Percentiles rank a stretch among this genome's conserved stretches.
Conservation (phyloP, 2,329 filamentous ascomycete species). For the Fusarium sp. region DNA sequence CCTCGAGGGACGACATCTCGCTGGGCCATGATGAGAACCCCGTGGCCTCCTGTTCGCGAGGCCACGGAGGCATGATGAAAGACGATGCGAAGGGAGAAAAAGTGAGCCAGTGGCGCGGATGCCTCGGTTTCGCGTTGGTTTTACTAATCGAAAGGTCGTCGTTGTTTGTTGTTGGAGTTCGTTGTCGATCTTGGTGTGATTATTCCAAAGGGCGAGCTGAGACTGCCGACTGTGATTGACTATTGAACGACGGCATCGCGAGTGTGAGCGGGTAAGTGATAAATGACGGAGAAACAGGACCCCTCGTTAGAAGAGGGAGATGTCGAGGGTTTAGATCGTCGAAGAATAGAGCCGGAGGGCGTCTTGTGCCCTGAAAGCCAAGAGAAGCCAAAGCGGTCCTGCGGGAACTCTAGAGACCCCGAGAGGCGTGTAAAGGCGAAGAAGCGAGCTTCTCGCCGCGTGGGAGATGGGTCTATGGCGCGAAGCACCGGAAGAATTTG, state of each 20-base stretch:
- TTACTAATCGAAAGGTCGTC: background rate
- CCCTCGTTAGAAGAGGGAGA: slow-evolving; percentile 12
- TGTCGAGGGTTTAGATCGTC: slow-evolving; percentile 23
- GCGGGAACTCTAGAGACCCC: background rate
- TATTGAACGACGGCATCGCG: slow-evolving; percentile 26
- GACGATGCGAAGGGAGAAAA: slow-evolving; percentile 18
- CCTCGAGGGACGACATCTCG: slow-evolving; percentile 26
- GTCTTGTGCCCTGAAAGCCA: slow-evolving; percentile 12
- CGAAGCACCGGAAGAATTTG: slow-evolving; percentile 34
- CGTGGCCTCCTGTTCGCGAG: slow-evolving; percentile 19
- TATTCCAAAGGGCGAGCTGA: slow-evolving; percentile 15
- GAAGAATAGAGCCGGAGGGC: slow-evolving; percentile 5
- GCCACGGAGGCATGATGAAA: slow-evolving; percentile 41
- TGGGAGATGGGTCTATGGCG: slow-evolving; percentile 10
- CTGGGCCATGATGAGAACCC: slow-evolving; percentile 29
- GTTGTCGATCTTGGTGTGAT: slow-evolving; percentile 16
- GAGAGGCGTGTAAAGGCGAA: slow-evolving; percentile 4
- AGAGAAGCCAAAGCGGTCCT: slow-evolving; percentile 20
- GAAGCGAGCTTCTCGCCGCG: slow-evolving; percentile 10
- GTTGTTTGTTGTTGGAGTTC: slow-evolving; percentile 6
- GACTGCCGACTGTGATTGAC: slow-evolving; percentile 15
- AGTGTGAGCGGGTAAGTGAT: background rate
- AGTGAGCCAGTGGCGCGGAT: slow-evolving; percentile 4
- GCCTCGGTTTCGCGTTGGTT: slow-evolving; percentile 21
- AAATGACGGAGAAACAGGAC: background rate